Evolutionary conservation across 495 filamentous ascomycete species (phyloP).

Genomic region (Penicillium desertorum): DNA sequence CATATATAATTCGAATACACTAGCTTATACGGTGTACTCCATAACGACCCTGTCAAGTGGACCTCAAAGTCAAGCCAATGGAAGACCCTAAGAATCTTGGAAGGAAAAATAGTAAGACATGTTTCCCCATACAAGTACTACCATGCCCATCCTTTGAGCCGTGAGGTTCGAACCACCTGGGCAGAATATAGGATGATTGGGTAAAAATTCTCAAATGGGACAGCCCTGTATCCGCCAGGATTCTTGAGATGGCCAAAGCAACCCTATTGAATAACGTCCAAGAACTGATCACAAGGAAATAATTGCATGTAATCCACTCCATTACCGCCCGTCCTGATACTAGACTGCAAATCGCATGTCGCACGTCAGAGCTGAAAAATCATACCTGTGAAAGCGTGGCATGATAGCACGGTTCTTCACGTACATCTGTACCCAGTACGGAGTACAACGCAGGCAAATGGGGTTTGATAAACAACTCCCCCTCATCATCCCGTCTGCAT

Average conservation of each 20-base stretch:
- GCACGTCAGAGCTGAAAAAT: constrained; percentile 1
- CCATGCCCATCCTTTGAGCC: constrained; percentile 7
- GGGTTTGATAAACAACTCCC: constrained; percentile 7
- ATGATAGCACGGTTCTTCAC: not conserved
- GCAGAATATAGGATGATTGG: not conserved
- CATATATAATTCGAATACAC: constrained; percentile 9
- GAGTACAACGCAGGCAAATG: not conserved
- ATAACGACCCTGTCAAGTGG: constrained; percentile 30
- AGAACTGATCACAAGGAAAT: not conserved
- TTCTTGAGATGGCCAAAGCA: not conserved
- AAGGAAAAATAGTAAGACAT: constrained; percentile 28
- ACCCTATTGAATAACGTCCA: not conserved
- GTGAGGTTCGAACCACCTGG: not conserved
- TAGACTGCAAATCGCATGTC: not conserved
- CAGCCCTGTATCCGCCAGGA: not conserved
- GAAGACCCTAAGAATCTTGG: constrained; percentile 34
- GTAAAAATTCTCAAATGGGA: not conserved
- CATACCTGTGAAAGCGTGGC: not conserved
- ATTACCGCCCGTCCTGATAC: not conserved
- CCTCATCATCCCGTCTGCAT: constrained; percentile 9
- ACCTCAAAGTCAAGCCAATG: constrained; percentile 32
- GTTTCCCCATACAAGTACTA: not conserved
- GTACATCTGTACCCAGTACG: not conserved
- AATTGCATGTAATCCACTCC: not conserved
- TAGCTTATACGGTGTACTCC: not conserved